A percentile compares a stretch with the other conserved stretches of the same genome.
Conservation (phyloP, 164 flowering plant species). For the Paratinospora sagittata region DNA sequence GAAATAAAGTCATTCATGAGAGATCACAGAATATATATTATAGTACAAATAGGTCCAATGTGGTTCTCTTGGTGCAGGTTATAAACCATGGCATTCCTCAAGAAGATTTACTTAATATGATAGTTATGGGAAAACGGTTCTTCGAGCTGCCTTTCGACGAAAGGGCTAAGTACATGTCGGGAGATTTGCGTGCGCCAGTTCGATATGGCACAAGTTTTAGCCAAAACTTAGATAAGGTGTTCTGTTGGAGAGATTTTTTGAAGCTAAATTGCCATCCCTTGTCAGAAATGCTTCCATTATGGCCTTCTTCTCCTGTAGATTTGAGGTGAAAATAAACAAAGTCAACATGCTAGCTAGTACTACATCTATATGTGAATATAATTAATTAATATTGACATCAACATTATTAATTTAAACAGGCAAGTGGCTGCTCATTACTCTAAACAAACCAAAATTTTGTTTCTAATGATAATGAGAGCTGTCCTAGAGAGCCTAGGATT, state of each 20-base stretch:
- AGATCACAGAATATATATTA: background rate
- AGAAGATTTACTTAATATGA: conserved; percentile 38
- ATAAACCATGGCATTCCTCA: conserved; percentile 63
- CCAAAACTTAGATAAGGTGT: conserved; percentile 71
- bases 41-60: background rate
- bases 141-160: conserved; percentile 74
- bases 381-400: background rate
- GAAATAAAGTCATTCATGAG: background rate
- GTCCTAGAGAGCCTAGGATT: conserved; percentile 65
- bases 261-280: conserved; percentile 55
- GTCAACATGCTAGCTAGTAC: conserved; percentile 2
- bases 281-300: conserved; percentile 41
- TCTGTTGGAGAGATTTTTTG: conserved; percentile 88
- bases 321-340: conserved; percentile 35
- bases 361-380: background rate
- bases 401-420: conserved; percentile 32
- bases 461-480: conserved; percentile 51
- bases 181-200: conserved; percentile 55
- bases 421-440: conserved; percentile 43
- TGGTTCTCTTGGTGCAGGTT: conserved; percentile 36
- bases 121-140: conserved; percentile 45
- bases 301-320: conserved; percentile 77
- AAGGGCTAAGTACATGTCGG: conserved; percentile 61
- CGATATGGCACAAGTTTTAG: conserved; percentile 87
- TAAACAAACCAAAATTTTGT: conserved; percentile 47